These are phyloP conservation scores for Albizia julibrissin DNA, from an alignment of 306 rosid species.

Conservation along the genomic window DNA sequence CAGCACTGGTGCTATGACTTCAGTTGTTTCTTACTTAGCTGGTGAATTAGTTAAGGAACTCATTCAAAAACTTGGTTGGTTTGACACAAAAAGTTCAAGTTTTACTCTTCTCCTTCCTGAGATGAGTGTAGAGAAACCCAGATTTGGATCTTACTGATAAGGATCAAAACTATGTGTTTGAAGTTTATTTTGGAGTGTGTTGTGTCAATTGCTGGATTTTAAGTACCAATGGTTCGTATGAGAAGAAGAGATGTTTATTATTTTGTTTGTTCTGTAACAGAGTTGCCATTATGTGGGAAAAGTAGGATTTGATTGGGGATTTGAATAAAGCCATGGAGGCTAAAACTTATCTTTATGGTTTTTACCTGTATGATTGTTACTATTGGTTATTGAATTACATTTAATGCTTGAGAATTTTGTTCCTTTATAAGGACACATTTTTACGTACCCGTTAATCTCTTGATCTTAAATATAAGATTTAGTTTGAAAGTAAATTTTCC, in stretches of 20 bases:
- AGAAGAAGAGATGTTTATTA: background rate
- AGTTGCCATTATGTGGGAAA: background rate
- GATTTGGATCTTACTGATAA: slow-evolving; percentile 41
- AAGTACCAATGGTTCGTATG: background rate
- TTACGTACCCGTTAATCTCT: background rate
- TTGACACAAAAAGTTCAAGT: slow-evolving; percentile 32
- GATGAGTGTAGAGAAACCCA: slow-evolving; percentile 23
- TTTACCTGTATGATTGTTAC: background rate
- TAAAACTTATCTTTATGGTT: background rate
- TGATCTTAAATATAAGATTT: no score
- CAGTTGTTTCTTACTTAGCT: slow-evolving; percentile 59
- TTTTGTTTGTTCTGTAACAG: background rate
- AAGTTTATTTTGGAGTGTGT: background rate
- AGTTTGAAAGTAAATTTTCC: no score
- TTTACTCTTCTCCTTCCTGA: slow-evolving; percentile 30
- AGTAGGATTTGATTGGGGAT: background rate
- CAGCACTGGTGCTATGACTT: slow-evolving; percentile 50
- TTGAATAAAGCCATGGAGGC: background rate
- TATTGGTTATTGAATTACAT: background rate
- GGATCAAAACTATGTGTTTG: background rate
- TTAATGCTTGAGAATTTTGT: background rate
- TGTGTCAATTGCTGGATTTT: background rate
- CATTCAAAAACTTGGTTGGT: slow-evolving; percentile 55
- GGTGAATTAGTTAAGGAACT: slow-evolving; percentile 52
- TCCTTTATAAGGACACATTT: background rate